Conservation (phyloP, 1,139 yeast species). For the Lodderomyces pseudojiufengensis region DNA sequence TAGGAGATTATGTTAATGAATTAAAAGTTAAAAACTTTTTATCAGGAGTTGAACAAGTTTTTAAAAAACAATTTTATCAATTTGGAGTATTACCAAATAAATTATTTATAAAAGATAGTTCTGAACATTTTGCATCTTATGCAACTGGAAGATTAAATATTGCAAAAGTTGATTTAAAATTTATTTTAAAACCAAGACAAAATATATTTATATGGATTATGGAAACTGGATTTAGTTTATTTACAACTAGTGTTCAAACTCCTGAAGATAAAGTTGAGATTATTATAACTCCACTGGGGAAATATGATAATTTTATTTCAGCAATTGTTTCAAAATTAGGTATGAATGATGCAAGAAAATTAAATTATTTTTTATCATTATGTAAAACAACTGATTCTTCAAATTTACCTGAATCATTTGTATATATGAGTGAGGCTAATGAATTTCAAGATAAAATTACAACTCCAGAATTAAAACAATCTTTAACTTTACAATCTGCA, state of each 20-base stretch:
- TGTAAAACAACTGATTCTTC: slow-evolving; percentile 75
- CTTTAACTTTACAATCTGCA: slow-evolving; percentile 51
- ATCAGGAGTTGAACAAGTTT: slow-evolving; percentile 39
- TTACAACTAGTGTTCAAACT: slow-evolving; percentile 43
- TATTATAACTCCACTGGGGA: slow-evolving; percentile 56
- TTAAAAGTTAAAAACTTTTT: slow-evolving; percentile 50
- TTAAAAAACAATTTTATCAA: slow-evolving; percentile 69
- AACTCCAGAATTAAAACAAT: slow-evolving; percentile 46
- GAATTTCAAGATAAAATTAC: slow-evolving; percentile 71
- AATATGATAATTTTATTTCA: slow-evolving; percentile 66
- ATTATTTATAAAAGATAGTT: slow-evolving; percentile 61
- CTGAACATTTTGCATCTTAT: slow-evolving; percentile 69
- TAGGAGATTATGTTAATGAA: slow-evolving; percentile 61
- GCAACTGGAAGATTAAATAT: slow-evolving; percentile 88
- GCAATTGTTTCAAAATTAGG: slow-evolving; percentile 82
- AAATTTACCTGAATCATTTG: slow-evolving; percentile 68
- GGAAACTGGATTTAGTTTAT: slow-evolving; percentile 56
- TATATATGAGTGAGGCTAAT: slow-evolving; percentile 84
- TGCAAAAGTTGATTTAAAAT: slow-evolving; percentile 55
- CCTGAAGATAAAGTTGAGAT: slow-evolving; percentile 65
- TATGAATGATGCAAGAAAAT: slow-evolving; percentile 74
- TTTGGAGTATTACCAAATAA: slow-evolving; percentile 62
- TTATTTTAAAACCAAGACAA: slow-evolving; percentile 75
- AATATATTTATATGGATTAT: slow-evolving; percentile 63
- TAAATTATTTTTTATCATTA: slow-evolving; percentile 76